Percentiles rank a stretch among this genome's conserved stretches.
These are phyloP conservation scores for Penicillium polonicum DNA, from an alignment of 2,329 filamentous ascomycete species.

Conservation along the genomic window DNA sequence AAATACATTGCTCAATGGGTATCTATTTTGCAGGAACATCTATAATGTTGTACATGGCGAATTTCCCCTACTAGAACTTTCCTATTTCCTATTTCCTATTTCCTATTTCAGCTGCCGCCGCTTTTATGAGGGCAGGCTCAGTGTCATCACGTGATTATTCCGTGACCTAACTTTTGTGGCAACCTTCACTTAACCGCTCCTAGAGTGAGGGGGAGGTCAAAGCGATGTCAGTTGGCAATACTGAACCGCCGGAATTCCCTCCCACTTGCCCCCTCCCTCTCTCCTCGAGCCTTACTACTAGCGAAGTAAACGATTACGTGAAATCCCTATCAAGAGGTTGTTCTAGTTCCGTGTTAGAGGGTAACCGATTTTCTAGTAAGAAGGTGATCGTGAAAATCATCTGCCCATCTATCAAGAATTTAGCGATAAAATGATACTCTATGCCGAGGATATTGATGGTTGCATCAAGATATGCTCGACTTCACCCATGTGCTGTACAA, in stretches of 20 bases:
- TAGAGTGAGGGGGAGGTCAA: background rate
- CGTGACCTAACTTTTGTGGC: background rate
- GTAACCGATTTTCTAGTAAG: background rate
- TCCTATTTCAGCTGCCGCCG: background rate
- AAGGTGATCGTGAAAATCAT: background rate
- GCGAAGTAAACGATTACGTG: background rate
- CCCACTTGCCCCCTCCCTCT: no score
- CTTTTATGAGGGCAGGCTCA: background rate
- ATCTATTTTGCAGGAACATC: background rate
- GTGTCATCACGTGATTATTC: background rate
- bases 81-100: background rate
- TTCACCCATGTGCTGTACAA: background rate
- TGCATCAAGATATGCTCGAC: background rate
- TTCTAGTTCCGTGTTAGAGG: background rate
- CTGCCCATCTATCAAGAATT: background rate
- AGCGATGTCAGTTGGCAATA: background rate
- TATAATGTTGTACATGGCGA: background rate
- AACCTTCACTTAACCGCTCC: background rate
- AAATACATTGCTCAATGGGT: background rate
- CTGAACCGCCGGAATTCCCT: background rate
- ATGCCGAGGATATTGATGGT: background rate
- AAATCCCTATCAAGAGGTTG: background rate
- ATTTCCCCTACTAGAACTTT: background rate
- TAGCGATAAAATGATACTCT: background rate
- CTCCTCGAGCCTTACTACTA: background rate